Evolutionary conservation across 1,284 basidiomycete species (phyloP).

Genomic region (Trametes hirsuta): DNA sequence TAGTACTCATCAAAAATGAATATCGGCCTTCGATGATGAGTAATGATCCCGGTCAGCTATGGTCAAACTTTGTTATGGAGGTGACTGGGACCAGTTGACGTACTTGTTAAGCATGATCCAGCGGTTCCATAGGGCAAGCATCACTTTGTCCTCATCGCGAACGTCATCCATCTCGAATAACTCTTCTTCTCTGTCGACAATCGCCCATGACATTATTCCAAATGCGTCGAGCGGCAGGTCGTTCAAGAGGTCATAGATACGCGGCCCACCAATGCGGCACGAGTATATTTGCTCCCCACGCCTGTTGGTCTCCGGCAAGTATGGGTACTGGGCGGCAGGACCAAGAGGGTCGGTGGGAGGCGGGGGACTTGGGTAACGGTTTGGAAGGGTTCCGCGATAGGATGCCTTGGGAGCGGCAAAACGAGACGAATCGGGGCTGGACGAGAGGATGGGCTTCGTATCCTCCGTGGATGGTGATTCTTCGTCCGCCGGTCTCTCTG

Average conservation of each 20-base stretch:
- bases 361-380: conserved; percentile 45
- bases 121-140: conserved; percentile 73
- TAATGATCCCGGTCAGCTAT: not conserved
- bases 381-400: conserved; percentile 25
- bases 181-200: conserved; percentile 72
- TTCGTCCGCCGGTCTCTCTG: not conserved
- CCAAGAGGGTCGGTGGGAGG: conserved; percentile 49
- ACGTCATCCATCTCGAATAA: conserved; percentile 69
- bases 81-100: conserved; percentile 15
- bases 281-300: conserved; percentile 51
- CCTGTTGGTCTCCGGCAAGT: conserved; percentile 49
- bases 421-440: not conserved
- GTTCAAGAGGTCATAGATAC: conserved; percentile 64
- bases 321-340: conserved; percentile 55
- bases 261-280: conserved; percentile 64
- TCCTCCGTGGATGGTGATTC: not conserved
- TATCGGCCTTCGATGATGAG: conserved; percentile 39
- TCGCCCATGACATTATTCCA: conserved; percentile 66
- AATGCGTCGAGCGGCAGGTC: conserved; percentile 59
- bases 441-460: not conserved
- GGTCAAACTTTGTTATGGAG: not conserved
- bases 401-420: not conserved
- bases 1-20: conserved; percentile 58
- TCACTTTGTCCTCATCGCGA: conserved; percentile 72
- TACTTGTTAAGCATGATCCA: conserved; percentile 73